phyloP scores from a whole-genome alignment of 306 rosid species.

The Fragaria nilgerrensis region DNA sequence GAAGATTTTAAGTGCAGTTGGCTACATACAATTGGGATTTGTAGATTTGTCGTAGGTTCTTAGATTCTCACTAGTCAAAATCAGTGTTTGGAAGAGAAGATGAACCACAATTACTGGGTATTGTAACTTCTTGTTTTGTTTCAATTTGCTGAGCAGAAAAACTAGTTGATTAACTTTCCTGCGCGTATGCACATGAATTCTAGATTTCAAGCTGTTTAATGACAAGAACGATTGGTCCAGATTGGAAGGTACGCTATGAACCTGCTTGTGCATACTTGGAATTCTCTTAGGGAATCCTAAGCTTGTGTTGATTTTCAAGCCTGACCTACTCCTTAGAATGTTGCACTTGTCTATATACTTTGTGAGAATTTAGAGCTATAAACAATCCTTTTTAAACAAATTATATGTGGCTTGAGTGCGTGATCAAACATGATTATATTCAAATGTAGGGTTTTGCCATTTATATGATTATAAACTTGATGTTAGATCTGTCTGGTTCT shows the following conservation, averaged over 20 bases:
- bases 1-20: neutral
- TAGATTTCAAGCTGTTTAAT: neutral
- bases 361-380: neutral
- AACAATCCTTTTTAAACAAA: neutral
- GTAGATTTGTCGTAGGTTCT: neutral
- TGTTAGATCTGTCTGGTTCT: neutral
- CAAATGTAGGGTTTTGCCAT: neutral
- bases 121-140: neutral
- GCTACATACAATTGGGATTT: neutral
- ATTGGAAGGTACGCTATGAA: neutral
- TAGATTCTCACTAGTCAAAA: neutral
- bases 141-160: neutral
- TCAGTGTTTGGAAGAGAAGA: neutral
- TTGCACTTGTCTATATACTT: slow-evolving; percentile 12
- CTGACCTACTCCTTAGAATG: slow-evolving; percentile 14
- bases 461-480: slow-evolving; percentile 1
- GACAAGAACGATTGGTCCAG: neutral
- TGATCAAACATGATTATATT: neutral
- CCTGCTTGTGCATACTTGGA: neutral
- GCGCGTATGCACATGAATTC: neutral
- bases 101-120: neutral
- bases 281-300: neutral
- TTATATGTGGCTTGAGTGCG: neutral
- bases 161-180: neutral
- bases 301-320: slow-evolving; percentile 10